Base-by-base conservation (phyloP, 148 eudicot genomes). In the Hydrangea macrophylla region DNA sequence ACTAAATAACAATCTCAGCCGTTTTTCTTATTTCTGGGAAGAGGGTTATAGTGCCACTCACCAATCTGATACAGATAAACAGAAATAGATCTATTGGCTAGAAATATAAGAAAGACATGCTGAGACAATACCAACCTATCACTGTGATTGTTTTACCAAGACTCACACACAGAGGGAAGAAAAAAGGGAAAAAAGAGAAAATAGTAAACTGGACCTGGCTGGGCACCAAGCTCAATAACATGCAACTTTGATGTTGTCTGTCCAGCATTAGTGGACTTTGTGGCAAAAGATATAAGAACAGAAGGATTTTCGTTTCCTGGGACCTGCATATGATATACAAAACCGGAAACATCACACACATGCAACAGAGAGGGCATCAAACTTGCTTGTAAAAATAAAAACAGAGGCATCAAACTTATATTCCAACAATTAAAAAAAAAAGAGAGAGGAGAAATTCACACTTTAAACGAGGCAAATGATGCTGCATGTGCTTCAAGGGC, bases 401-500 rank as follows among this genome's bases (percentile, higher is more conserved):
- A n/a, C n/a, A n/a, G n/a, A n/a, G n/a, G n/a, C n/a, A n/a, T n/a
- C n/a, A n/a, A n/a, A n/a, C n/a, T n/a, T n/a, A n/a, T n/a, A n/a
- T n/a, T n/a, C n/a, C n/a, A n/a, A n/a, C n/a, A n/a, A n/a, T n/a
- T n/a, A n/a, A n/a, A n/a, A n/a, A 70, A 28, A 56, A 9, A 33
- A 64, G 39, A 32, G 23, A 27, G 8, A 73, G 28, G 56, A 67
- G 20, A 64, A 68, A 64, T 44, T 55, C 82, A 0, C 53, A 94
- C 98, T 72, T 92, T 88, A 51, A 86, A 73, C 4, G 88, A 62
- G 68, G 97, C 97, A 90, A 94, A 94, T 44, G 98, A 70, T 62
- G 98, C 97, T 18, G 98, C 98, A 85, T 94, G 98, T 32, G 97
- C 98, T 82, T 94, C 98, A 75, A 94, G 98, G 69, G 98, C 88